Evolutionary conservation across 2,329 filamentous ascomycete genomes (phyloP), one percentile per base, ranked within the genome.

Genomic region (Aspergillus sp.): DNA sequence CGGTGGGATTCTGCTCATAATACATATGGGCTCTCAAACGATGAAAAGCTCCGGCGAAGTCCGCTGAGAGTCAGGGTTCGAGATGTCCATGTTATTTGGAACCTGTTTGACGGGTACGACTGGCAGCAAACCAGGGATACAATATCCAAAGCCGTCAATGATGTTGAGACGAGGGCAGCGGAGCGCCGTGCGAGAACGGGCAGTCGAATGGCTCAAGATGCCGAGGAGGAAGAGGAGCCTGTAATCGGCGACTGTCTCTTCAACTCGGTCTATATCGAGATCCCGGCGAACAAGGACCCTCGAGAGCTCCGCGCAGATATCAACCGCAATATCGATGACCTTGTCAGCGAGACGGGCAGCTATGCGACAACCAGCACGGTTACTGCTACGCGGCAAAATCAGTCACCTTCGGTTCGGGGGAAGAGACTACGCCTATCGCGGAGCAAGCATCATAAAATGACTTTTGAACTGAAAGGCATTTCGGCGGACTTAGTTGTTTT

Each of bases 191-290:
- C 74, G 15, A 69, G 74, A 26, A 59, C 66, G 27, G 69, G 72
- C 4, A 74, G 75, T 33, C 65, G 74, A 38, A 67, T 72, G 33
- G 64, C 71, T 6, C 68, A 72, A 33, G 57, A 64, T 20, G 55
- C 67, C 51, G 54, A 74, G 58, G 49, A 82, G 22, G 83, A 93
- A 30, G 82, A 88, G 26, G 83, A 88, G 57, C 84, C 78, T 8
- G 83, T 82, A 4, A 93, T 96, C 58, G 86, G 86, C 4, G 93
- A 98, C 55, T 93, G 93, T 47, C 69, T 98, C 11, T 98, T 98
- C 71, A 96, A 98, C 55, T 98, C 91, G 0, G 94, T 98, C 34
- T 98, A 95, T 64, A 95, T 98, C 47, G 86, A 84, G 10, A 83
- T 98, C 12, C 83, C 89, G 0, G 74, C 83, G 8, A 91, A 88